Base-by-base conservation (phyloP, 176 grass and related monocot species). In the Cenchrus americanus region DNA sequence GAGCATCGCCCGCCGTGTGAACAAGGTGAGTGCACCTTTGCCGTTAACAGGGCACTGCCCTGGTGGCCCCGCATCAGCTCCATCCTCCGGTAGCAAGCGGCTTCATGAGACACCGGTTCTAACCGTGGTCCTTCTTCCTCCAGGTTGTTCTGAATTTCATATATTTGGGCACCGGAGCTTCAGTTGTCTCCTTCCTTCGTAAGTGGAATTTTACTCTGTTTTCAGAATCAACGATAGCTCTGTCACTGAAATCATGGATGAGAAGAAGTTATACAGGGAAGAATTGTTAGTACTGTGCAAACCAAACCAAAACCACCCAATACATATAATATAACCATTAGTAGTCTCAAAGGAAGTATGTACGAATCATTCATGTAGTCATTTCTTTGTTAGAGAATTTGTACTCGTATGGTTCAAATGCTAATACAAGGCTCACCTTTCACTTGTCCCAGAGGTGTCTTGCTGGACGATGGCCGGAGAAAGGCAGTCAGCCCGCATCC, bases 391-490 rank as follows among this genome's bases (percentile, higher is more conserved):
- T 34, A 70, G 15, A 37, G 22, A 37, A 63, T 52, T 30, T 80
- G 10, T 50, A 49, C 43, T n/a, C 21, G 32, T 59, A 41, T 23
- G 37, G 61, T 73, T 58, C n/a, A 63, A 63, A 13, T 30, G 15
- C 2, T 43, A 71, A 10, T 78, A 21, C 70, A 58, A 55, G 22
- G 73, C 27, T 83, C 66, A 78, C 17, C 55, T 30, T 43, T 83
- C 26, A 73, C 66, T 83, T 49, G 24, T 58, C 21, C 63, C 86
- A 92, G 90, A 88, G 86, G 86, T 92, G 41, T 82, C 90, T 37
- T 89, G 90, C 65, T 92, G 90, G 90, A 92, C 87, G 27, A 80
- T 78, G 46, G 84, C 79, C 63, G 90, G 90, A 80, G 75, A 92
- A 83, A 80, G 87, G 42, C 90, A 92, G 21, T 82, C 90, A 19